Percentiles rank a stretch among this genome's conserved stretches.
Evolutionary conservation across 768 basidiomycete genomes (phyloP).

Genomic region (Hortiboletus flavorubellus): DNA sequence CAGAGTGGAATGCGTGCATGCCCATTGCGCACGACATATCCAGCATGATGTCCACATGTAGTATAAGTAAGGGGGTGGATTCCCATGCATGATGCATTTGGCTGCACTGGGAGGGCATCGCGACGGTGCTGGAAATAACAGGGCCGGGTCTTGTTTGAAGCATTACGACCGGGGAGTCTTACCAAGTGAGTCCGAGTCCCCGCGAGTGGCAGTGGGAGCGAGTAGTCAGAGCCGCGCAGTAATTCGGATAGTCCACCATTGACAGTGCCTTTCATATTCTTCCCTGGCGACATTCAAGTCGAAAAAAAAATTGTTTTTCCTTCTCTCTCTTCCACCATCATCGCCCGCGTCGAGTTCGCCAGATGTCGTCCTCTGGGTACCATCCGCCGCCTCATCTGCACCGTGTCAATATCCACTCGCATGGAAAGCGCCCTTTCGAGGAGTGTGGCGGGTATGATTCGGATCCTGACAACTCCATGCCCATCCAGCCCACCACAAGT

Average conservation of each 20-base stretch:
- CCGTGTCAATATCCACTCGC: conserved; percentile 24
- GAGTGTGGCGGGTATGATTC: conserved; percentile 34
- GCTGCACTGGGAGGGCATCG: no score
- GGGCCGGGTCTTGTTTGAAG: not conserved
- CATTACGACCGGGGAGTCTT: not conserved
- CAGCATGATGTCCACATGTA: conserved; percentile 14
- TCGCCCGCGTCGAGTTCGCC: conserved; percentile 3
- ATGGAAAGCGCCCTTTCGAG: conserved; percentile 33
- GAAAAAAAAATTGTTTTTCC: conserved; percentile 9
- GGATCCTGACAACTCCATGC: conserved; percentile 28
- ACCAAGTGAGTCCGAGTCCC: not conserved
- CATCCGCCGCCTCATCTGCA: conserved; percentile 24
- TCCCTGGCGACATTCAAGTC: not conserved
- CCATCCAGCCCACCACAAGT: conserved; percentile 22
- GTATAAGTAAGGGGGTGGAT: not conserved
- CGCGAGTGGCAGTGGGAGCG: conserved; percentile 6
- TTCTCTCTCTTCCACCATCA: conserved; percentile 18
- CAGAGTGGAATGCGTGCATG: not conserved
- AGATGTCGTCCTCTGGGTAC: conserved; percentile 24
- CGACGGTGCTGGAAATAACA: no score
- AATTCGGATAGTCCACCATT: not conserved
- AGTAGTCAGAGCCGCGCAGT: conserved; percentile 8
- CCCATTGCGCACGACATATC: conserved; percentile 6
- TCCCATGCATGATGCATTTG: not conserved
- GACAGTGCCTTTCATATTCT: not conserved